phyloP scores from a whole-genome alignment of 495 filamentous ascomycete species.

The Hypoxylon lienhwacheense region DNA sequence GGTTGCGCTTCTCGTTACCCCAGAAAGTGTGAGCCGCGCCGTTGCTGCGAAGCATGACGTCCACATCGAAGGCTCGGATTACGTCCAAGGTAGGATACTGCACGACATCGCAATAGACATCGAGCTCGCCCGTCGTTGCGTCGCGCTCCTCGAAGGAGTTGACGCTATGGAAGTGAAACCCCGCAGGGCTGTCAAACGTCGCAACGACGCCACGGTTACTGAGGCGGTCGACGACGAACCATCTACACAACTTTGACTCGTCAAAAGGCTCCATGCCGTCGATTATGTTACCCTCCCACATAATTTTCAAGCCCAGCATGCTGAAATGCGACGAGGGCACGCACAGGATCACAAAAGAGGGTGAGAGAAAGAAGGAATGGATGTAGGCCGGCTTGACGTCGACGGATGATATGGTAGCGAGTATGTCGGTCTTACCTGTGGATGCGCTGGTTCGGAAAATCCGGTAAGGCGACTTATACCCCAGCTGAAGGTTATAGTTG shows the following conservation, averaged over 20 bases:
- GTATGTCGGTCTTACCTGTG: constrained; percentile 66
- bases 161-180: constrained; percentile 76
- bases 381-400: constrained; percentile 61
- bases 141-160: constrained; percentile 68
- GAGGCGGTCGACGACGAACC: constrained; percentile 69
- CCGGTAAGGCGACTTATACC: constrained; percentile 53
- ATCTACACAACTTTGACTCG: constrained; percentile 53
- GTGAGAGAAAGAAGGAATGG: constrained; percentile 71
- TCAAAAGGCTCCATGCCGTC: constrained; percentile 60
- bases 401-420: constrained; percentile 62
- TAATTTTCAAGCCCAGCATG: constrained; percentile 51
- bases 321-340: constrained; percentile 56
- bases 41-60: constrained; percentile 55
- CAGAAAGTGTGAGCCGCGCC: constrained; percentile 33
- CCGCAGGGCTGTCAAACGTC: constrained; percentile 59
- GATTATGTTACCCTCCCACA: constrained; percentile 60
- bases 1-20: constrained; percentile 38
- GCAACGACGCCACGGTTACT: constrained; percentile 58
- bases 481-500: constrained; percentile 70
- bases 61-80: constrained; percentile 58
- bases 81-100: constrained; percentile 59
- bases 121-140: constrained; percentile 37
- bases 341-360: constrained; percentile 68
- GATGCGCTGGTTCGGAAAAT: constrained; percentile 63
- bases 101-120: constrained; percentile 62